Evolutionary conservation across 192 early-diverging fungal species (phyloP).

Genomic region (Backusella tuberculispora): DNA sequence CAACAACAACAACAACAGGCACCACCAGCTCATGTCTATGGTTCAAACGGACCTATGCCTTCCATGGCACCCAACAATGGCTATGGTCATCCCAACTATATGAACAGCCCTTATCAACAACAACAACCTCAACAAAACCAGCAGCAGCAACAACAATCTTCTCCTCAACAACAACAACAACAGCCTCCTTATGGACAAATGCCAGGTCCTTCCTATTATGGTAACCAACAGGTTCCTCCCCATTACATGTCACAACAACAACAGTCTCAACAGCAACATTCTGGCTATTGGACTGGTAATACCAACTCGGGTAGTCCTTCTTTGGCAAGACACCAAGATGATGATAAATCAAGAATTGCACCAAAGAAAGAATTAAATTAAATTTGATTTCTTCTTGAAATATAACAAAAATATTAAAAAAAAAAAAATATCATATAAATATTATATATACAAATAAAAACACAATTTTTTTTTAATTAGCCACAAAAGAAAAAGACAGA

Average conservation of each 20-base stretch:
- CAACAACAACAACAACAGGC: background rate
- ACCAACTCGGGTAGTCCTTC: background rate
- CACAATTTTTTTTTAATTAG: no score
- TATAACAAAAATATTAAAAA: background rate
- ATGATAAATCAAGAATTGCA: slow-evolving; percentile 17
- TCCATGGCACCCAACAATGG: slow-evolving; percentile 15
- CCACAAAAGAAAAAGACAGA: background rate
- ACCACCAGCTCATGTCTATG: background rate
- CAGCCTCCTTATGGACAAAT: slow-evolving; percentile 15
- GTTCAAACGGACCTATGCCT: slow-evolving; percentile 13
- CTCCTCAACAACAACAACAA: slow-evolving; percentile 23
- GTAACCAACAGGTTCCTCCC: slow-evolving; percentile 7
- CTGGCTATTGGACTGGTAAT: slow-evolving; percentile 16
- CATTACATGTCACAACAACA: slow-evolving; percentile 19
- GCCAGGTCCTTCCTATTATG: slow-evolving; percentile 15
- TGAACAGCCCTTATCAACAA: slow-evolving; percentile 16
- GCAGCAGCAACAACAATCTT: background rate
- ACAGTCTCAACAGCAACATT: background rate
- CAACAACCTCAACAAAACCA: slow-evolving; percentile 7
- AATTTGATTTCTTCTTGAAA: background rate
- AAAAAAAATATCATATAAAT: no score
- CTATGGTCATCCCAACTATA: slow-evolving; percentile 16
- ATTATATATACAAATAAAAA: no score
- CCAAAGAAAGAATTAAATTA: slow-evolving; percentile 16
- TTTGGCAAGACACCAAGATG: slow-evolving; percentile 19